Evolutionary conservation across 1,284 basidiomycete genomes (phyloP).

Genomic region (Ceratobasidium theobromae): DNA sequence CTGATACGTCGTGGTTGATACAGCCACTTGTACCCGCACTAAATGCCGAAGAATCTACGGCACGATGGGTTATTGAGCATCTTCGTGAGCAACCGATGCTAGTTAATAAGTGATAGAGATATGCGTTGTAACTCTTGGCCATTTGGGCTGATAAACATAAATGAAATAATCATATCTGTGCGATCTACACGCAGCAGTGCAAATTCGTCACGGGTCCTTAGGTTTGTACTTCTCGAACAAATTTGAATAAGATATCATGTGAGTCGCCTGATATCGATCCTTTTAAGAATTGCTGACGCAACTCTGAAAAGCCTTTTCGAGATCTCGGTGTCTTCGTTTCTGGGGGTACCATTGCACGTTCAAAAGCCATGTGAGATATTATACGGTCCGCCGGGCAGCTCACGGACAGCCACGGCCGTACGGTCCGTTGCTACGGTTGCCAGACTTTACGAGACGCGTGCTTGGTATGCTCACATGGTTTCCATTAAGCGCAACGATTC

Average conservation of each 20-base stretch:
- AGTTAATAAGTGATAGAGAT: background rate
- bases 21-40: constrained; percentile 63
- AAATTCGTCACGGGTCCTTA: background rate
- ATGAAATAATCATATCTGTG: background rate
- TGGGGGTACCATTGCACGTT: background rate
- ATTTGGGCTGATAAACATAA: no score
- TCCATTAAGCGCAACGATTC: background rate
- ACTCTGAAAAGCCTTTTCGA: background rate
- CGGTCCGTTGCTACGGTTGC: constrained; percentile 11
- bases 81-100: constrained; percentile 43
- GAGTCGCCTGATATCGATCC: background rate
- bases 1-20: constrained; percentile 54
- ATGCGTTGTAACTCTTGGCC: no score
- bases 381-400: constrained; percentile 19
- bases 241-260: background rate
- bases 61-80: constrained; percentile 60
- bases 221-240: background rate
- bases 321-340: background rate
- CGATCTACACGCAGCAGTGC: background rate
- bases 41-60: constrained; percentile 66
- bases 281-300: background rate
- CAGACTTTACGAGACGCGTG: background rate
- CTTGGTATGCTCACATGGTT: constrained; percentile 26
- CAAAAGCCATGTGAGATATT: background rate
- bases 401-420: background rate